Evolutionary conservation across 1,284 basidiomycete genomes (phyloP).

Genomic region (Malassezia pachydermatis): DNA sequence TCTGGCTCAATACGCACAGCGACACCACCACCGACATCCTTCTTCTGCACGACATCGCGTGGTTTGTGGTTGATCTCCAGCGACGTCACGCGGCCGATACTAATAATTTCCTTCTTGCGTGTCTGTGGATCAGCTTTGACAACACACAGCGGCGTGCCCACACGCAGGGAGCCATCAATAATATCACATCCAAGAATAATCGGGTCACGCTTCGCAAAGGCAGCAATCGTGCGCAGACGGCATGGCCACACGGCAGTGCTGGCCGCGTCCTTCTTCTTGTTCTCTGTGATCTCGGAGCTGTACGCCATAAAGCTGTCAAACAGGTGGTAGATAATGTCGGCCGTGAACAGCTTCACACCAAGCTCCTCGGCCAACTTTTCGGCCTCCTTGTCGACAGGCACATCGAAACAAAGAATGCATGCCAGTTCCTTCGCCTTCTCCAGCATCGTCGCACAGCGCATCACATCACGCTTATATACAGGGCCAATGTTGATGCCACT

Average conservation of each 20-base stretch:
- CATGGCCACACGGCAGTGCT: conserved; percentile 96
- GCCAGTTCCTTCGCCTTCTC: conserved; percentile 93
- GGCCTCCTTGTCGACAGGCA: conserved; percentile 77
- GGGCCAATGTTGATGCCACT: conserved; percentile 91
- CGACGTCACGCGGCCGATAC: conserved; percentile 83
- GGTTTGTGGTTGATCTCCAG: conserved; percentile 45
- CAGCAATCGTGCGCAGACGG: conserved; percentile 78
- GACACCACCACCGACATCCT: conserved; percentile 85
- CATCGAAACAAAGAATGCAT: conserved; percentile 93
- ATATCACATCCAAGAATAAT: conserved; percentile 95
- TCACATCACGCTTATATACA: conserved; percentile 89
- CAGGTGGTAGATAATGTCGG: conserved; percentile 96
- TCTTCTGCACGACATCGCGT: conserved; percentile 71
- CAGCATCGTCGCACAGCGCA: conserved; percentile 85
- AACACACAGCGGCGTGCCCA: conserved; percentile 90
- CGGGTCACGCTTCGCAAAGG: conserved; percentile 91
- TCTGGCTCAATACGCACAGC: conserved; percentile 98
- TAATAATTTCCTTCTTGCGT: conserved; percentile 79
- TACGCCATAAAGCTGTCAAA: conserved; percentile 98
- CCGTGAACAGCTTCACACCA: conserved; percentile 89
- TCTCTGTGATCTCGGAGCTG: conserved; percentile 81
- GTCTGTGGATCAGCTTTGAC: conserved; percentile 76
- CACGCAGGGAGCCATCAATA: conserved; percentile 73
- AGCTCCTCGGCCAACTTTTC: conserved; percentile 83
- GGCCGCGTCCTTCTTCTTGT: conserved; percentile 82